Conservation (phyloP, 805 yeast species). For the Sugiyamaella marilandica region DNA sequence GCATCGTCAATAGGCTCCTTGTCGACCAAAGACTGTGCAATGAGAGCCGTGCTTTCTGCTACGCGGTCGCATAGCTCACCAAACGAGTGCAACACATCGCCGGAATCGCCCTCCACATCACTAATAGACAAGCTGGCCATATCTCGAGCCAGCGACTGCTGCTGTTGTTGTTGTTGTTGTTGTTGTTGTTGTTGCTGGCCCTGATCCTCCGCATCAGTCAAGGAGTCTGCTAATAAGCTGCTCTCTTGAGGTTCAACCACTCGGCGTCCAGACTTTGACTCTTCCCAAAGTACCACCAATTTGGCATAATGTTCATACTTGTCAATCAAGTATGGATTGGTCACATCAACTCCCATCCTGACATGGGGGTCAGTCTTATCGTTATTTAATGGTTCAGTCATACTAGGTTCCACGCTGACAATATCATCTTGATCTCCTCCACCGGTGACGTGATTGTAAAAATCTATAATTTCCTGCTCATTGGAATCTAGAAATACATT, state of each 20-base stretch:
- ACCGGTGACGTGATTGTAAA: constrained; percentile 43
- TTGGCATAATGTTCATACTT: constrained; percentile 29
- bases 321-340: constrained; percentile 36
- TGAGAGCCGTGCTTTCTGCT: not conserved
- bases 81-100: not conserved
- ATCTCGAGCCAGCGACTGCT: not conserved
- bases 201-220: not conserved
- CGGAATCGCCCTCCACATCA: not conserved
- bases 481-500: constrained; percentile 62
- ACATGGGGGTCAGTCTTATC: constrained; percentile 12
- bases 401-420: constrained; percentile 6
- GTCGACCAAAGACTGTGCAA: constrained; percentile 1
- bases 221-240: not conserved
- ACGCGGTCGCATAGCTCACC: not conserved
- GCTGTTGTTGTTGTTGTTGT: too few species aligned
- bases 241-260: not conserved
- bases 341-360: constrained; percentile 26
- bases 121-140: not conserved
- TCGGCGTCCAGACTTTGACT: not conserved
- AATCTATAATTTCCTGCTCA: constrained; percentile 55
- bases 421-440: constrained; percentile 2
- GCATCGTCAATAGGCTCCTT: constrained; percentile 5
- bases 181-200: not conserved
- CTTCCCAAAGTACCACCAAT: constrained; percentile 28
- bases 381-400: not conserved